Conservation (phyloP, 306 rosid genomes). For the Quillaja saponaria region DNA sequence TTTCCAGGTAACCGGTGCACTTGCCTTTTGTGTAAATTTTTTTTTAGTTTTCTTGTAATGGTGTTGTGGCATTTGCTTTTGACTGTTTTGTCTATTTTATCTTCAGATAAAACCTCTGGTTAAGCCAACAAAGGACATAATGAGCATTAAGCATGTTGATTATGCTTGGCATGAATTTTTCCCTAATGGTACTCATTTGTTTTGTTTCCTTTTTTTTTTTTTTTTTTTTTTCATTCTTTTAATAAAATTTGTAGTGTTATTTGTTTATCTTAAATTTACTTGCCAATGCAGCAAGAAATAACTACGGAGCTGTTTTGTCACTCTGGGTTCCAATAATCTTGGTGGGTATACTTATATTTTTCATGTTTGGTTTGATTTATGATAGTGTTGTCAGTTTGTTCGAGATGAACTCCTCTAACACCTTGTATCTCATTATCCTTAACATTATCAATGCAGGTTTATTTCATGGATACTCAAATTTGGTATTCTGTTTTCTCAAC, state of each 20-base stretch:
- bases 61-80: conserved; percentile 23
- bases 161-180: conserved; percentile 92
- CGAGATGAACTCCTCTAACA: conserved; percentile 20
- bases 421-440: conserved; percentile 24
- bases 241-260: conserved; percentile 10
- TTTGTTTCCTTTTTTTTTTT: conserved; percentile 27
- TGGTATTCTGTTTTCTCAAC: conserved; percentile 91
- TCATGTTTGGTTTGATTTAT: conserved; percentile 26
- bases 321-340: conserved; percentile 83
- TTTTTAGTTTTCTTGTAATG: conserved; percentile 21
- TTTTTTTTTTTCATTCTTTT: conserved; percentile 13
- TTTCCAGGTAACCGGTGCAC: conserved; percentile 58
- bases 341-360: conserved; percentile 50
- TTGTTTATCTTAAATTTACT: conserved; percentile 34
- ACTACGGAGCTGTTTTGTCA: conserved; percentile 73
- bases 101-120: conserved; percentile 83
- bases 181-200: conserved; percentile 60
- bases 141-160: conserved; percentile 63
- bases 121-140: conserved; percentile 85
- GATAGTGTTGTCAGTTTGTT: conserved; percentile 27
- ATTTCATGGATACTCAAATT: conserved; percentile 97
- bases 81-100: conserved; percentile 21
- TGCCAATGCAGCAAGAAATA: conserved; percentile 60
- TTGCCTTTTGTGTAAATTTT: not conserved
- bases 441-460: conserved; percentile 60